Percentiles rank a stretch among this genome's conserved stretches.
phyloP scores from a whole-genome alignment of 2,329 filamentous ascomycete species.

The Colletotrichum neosansevieriae region DNA sequence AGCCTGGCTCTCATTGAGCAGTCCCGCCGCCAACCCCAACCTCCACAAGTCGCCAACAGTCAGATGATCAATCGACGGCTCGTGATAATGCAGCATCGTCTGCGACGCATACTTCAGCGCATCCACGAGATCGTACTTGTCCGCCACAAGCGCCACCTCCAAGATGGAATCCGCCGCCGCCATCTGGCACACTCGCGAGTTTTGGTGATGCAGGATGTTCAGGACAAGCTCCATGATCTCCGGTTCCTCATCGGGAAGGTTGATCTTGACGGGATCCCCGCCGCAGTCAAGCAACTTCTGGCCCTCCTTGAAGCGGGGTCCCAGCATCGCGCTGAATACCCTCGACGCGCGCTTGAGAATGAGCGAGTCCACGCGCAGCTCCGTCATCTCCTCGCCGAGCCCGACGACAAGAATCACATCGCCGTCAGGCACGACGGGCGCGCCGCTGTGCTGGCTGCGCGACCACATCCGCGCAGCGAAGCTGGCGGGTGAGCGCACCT shows the following conservation, averaged over 20 bases:
- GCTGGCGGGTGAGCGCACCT: slow-evolving; percentile 36
- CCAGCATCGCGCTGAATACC: slow-evolving; percentile 46
- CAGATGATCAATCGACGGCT: slow-evolving; percentile 35
- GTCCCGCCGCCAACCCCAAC: slow-evolving; percentile 32
- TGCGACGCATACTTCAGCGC: slow-evolving; percentile 36
- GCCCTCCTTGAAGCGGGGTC: slow-evolving; percentile 43
- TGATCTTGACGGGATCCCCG: slow-evolving; percentile 43
- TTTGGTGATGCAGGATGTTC: slow-evolving; percentile 48
- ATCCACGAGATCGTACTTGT: slow-evolving; percentile 45
- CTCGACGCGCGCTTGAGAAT: slow-evolving; percentile 45
- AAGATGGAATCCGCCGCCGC: slow-evolving; percentile 46
- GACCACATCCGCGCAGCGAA: slow-evolving; percentile 40
- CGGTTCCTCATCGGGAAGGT: slow-evolving; percentile 48
- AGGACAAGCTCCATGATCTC: slow-evolving; percentile 49
- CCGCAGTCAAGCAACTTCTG: slow-evolving; percentile 36
- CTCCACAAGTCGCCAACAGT: slow-evolving; percentile 38
- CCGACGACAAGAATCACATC: slow-evolving; percentile 45
- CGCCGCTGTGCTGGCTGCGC: slow-evolving; percentile 30
- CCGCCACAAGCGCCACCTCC: slow-evolving; percentile 45
- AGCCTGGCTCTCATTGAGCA: slow-evolving; percentile 34
- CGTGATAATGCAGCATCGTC: slow-evolving; percentile 36
- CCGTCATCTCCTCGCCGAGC: slow-evolving; percentile 26
- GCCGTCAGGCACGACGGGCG: slow-evolving; percentile 38
- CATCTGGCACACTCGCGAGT: slow-evolving; percentile 44
- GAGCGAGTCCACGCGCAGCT: slow-evolving; percentile 40